Conservation (phyloP, 352 stramenopile species). For the Aphanomyces stellatus region DNA sequence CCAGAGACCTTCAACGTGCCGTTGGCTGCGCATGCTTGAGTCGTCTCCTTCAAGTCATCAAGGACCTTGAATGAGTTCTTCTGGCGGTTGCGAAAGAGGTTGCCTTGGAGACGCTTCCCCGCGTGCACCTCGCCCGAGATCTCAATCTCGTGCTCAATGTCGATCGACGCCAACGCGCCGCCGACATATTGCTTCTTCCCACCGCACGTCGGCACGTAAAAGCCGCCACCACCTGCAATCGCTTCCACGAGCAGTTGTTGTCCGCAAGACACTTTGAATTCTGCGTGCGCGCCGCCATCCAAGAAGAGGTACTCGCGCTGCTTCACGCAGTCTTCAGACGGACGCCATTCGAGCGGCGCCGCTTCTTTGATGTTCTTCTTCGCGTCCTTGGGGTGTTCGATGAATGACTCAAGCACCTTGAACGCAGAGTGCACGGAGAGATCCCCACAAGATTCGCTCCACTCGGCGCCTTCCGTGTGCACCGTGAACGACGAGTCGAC, state of each 20-base stretch:
- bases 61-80: constrained; percentile 5
- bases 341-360: constrained; percentile 4
- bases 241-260: not conserved
- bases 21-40: not conserved
- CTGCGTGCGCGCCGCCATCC: constrained; percentile 9
- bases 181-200: constrained; percentile 10
- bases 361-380: not conserved
- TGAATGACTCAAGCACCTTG: constrained; percentile 6
- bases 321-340: constrained; percentile 3
- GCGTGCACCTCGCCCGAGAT: not conserved
- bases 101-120: not conserved
- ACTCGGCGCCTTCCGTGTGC: constrained; percentile 13
- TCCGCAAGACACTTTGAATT: constrained; percentile 7
- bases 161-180: not conserved
- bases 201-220: constrained; percentile 1
- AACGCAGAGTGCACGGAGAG: constrained; percentile 14
- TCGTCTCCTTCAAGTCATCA: not conserved
- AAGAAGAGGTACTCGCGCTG: not conserved
- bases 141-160: constrained; percentile 2
- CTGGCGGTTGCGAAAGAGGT: not conserved
- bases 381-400: not conserved
- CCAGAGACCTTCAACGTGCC: not conserved
- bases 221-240: constrained; percentile 13
- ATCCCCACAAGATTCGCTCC: constrained; percentile 15
- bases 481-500: constrained; percentile 12